Conservation (phyloP, 2,329 filamentous ascomycete genomes). For the Tolypocladium pustulatum region DNA sequence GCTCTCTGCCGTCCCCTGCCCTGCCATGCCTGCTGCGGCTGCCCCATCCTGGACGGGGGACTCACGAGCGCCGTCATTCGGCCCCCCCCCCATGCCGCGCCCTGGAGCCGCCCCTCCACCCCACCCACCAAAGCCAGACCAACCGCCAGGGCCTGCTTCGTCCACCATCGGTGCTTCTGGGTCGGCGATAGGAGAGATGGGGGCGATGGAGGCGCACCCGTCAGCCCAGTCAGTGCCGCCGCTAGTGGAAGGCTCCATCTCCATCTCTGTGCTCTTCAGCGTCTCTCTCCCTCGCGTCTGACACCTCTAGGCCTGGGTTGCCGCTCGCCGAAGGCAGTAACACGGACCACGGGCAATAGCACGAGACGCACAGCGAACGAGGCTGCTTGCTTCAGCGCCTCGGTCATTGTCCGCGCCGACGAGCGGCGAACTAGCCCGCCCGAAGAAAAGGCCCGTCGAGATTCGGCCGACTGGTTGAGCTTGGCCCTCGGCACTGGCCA, state of each 20-base stretch:
- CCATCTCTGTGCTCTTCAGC: neutral
- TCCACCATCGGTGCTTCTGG: constrained; percentile 1
- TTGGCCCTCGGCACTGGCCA: neutral
- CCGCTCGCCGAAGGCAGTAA: neutral
- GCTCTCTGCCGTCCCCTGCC: neutral
- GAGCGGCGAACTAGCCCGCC: neutral
- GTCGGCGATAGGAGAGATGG: constrained; percentile 6
- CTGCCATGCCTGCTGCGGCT: neutral
- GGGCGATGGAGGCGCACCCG: constrained; percentile 6
- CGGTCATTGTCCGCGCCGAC: neutral
- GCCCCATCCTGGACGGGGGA: neutral
- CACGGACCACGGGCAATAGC: neutral
- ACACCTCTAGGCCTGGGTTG: neutral
- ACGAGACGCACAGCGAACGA: neutral
- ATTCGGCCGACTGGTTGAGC: neutral
- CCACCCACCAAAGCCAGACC: neutral
- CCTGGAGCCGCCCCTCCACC: neutral
- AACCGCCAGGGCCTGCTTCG: neutral
- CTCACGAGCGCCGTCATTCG: neutral
- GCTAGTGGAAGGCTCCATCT: constrained; percentile 4
- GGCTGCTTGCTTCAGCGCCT: neutral
- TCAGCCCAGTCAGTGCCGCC: constrained; percentile 5
- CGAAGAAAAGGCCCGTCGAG: neutral
- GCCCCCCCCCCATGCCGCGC: neutral
- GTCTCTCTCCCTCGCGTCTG: neutral